Evolutionary conservation across 1,284 basidiomycete species (phyloP), one percentile per base, ranked within the genome.

Genomic region (Coniferiporia sulphurascens): DNA sequence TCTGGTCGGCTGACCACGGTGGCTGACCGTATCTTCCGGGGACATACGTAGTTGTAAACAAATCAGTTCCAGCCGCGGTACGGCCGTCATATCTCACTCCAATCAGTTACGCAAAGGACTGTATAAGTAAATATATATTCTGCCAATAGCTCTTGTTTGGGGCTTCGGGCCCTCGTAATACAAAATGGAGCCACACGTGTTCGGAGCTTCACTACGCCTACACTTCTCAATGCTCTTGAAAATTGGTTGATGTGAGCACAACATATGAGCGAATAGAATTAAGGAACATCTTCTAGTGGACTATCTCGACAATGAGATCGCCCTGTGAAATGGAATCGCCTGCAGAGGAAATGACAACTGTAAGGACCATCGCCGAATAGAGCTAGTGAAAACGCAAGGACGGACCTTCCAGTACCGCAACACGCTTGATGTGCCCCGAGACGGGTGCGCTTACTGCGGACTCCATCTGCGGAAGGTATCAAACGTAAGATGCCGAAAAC

Each of bases 371-470:
- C 44, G 49, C 36, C 49, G 49, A 19, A 65, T 50, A 21, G 27
- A 17, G 10, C 34, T n/a, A 60, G 22, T 36, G 52, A 22, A 36
- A 52, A 36, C n/a, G 12, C 21, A 51, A 32, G 15, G 19, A 63
- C 74, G 64, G 63, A 86, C 89, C 91, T 81, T 93, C 91, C 63
- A 85, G 83, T 58, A 98, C 93, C 55, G 87, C 81, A 48, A 99
- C 92, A 51, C 94, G 87, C 78, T 93, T 93, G 76, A 98, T 82
- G 74, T 95, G 94, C 51, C 96, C 96, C 57, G 92, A 93, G 50
- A 98, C 95, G 38, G 96, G 95, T 22, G 95, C 91, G 27, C 93
- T 95, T 50, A 98, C 93, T 61, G 93, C 87, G 64, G 91, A 94
- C 79, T 99, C 96, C 93, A 97, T 95, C 91, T 95, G 53, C 51